Conservation (phyloP, 345 rosid species). For the Euphorbia pulcherrima region DNA sequence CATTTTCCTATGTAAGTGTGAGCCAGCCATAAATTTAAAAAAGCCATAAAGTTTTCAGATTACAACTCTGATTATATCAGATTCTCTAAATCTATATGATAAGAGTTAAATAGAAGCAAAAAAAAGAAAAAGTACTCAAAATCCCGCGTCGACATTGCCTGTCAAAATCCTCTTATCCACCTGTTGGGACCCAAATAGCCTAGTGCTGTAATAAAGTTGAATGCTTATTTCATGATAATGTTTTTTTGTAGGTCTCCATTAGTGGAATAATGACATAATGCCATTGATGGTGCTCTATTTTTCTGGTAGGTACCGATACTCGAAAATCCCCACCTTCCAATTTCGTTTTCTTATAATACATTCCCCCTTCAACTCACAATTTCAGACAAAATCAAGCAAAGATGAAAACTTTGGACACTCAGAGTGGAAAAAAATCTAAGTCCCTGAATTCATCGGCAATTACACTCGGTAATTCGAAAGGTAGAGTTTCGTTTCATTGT, state of each 20-base stretch:
- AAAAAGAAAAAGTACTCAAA: too few species aligned
- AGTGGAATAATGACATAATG: slow-evolving; percentile 12
- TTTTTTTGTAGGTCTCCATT: background rate
- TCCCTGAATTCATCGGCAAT: slow-evolving; percentile 16
- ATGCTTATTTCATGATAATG: slow-evolving; percentile 8
- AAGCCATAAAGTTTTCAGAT: too few species aligned
- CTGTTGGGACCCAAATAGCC: too few species aligned
- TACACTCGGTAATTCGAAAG: slow-evolving; percentile 15
- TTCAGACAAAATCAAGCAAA: background rate
- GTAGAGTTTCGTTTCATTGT: slow-evolving; percentile 2
- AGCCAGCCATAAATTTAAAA: too few species aligned
- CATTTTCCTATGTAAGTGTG: too few species aligned
- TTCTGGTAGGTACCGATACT: too few species aligned
- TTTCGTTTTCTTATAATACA: background rate
- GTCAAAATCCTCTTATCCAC: too few species aligned
- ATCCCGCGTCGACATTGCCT: too few species aligned
- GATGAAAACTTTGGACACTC: slow-evolving; percentile 20
- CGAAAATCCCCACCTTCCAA: background rate
- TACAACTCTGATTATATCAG: too few species aligned
- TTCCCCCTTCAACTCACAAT: background rate
- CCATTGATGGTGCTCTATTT: slow-evolving; percentile 6
- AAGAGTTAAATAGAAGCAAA: too few species aligned
- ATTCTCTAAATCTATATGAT: too few species aligned
- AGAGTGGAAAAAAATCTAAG: slow-evolving; percentile 18
- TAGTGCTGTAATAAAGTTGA: too few species aligned